Evolutionary conservation across 176 grass and related monocot species (phyloP).

Genomic region (Carex myosuroides): DNA sequence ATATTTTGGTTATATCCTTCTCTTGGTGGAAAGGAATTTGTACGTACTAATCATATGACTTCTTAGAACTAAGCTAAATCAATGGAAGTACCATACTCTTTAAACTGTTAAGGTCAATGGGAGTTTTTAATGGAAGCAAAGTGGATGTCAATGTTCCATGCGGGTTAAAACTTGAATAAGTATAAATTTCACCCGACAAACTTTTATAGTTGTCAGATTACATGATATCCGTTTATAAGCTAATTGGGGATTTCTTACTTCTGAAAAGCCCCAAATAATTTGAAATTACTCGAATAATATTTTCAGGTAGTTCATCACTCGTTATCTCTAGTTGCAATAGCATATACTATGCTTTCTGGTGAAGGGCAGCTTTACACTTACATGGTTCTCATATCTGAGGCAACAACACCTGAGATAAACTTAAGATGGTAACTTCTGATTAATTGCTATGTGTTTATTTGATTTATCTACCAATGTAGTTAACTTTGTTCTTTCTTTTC

Average conservation of each 20-base stretch:
- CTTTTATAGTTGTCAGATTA: background rate
- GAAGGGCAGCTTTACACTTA: conserved; percentile 96
- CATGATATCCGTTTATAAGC: conserved; percentile 1
- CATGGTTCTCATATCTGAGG: conserved; percentile 97
- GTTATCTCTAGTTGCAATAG: conserved; percentile 67
- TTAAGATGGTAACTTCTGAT: conserved; percentile 78
- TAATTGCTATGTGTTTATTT: conserved; percentile 3
- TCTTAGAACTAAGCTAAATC: background rate
- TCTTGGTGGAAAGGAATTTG: conserved; percentile 93
- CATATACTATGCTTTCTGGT: conserved; percentile 62
- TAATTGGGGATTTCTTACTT: conserved; percentile 3
- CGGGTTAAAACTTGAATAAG: background rate
- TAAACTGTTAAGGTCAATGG: background rate
- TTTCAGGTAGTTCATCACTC: conserved; percentile 85
- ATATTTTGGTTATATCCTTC: conserved; percentile 88
- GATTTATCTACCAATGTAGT: conserved; percentile 21
- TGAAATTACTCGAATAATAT: background rate
- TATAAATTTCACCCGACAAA: background rate
- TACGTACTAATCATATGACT: conserved; percentile 39
- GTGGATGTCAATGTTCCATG: background rate
- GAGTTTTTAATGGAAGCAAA: background rate
- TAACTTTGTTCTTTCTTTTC: conserved; percentile 25
- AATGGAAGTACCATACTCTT: background rate
- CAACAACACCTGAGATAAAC: conserved; percentile 95
- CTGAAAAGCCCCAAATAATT: background rate